phyloP scores from a whole-genome alignment of 2,329 filamentous ascomycete species.

The Alternaria angustiovoidea region DNA sequence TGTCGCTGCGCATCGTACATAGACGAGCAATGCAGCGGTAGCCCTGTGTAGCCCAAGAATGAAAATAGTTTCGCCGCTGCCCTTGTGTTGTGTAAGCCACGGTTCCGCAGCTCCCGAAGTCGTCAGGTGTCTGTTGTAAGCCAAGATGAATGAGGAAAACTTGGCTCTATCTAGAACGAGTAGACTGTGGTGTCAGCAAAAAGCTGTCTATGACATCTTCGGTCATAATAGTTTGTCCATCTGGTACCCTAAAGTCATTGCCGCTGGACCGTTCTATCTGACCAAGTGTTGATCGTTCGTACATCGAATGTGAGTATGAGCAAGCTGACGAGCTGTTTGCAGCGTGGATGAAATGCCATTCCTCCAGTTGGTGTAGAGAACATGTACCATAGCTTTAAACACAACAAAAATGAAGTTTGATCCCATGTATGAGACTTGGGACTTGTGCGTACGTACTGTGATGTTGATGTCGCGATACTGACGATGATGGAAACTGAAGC shows the following conservation, averaged over 20 bases:
- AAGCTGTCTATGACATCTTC: background rate
- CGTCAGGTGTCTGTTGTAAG: background rate
- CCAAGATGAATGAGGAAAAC: background rate
- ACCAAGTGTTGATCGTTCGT: background rate
- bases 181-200: background rate
- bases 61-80: background rate
- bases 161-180: background rate
- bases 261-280: background rate
- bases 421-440: background rate
- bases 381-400: background rate
- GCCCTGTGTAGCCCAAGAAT: background rate
- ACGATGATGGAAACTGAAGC: background rate
- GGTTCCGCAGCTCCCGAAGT: background rate
- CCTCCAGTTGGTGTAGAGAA: background rate
- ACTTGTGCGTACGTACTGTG: background rate
- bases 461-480: background rate
- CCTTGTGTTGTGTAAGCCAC: background rate
- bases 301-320: background rate
- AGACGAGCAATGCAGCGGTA: background rate
- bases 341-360: background rate
- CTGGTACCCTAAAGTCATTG: background rate
- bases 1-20: background rate
- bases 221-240: background rate
- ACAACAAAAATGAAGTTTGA: background rate
- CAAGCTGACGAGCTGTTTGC: background rate